Evolutionary conservation across 2,329 filamentous ascomycete species (phyloP).

Genomic region (Calonectria hongkongensis): DNA sequence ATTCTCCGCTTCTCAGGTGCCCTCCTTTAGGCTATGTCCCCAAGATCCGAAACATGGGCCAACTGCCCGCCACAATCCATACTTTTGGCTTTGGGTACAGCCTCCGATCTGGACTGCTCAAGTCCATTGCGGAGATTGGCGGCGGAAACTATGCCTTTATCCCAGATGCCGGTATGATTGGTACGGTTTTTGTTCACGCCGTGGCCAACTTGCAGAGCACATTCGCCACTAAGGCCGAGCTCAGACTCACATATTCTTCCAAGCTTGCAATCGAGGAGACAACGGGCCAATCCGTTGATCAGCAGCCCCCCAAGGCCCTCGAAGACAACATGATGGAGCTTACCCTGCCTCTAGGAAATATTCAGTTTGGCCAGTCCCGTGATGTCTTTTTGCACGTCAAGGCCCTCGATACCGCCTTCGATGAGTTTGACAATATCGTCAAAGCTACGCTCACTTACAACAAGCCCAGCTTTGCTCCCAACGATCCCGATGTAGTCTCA

Average conservation of each 20-base stretch:
- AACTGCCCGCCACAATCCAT: conserved; percentile 65
- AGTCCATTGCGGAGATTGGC: conserved; percentile 75
- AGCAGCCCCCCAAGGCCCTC: conserved; percentile 51
- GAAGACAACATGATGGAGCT: conserved; percentile 53
- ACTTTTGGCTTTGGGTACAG: conserved; percentile 62
- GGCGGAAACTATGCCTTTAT: conserved; percentile 77
- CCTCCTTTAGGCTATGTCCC: conserved; percentile 72
- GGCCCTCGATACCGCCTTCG: conserved; percentile 41
- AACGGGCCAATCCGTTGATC: conserved; percentile 63
- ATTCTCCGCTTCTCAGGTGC: conserved; percentile 49
- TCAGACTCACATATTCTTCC: conserved; percentile 64
- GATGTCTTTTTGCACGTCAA: conserved; percentile 69
- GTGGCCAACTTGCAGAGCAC: conserved; percentile 77
- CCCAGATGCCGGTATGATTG: conserved; percentile 77
- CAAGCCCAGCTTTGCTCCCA: conserved; percentile 41
- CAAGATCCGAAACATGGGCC: conserved; percentile 67
- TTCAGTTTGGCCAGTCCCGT: conserved; percentile 77
- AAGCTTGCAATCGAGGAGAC: conserved; percentile 63
- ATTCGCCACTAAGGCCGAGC: conserved; percentile 68
- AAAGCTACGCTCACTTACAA: conserved; percentile 60
- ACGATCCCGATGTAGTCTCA: conserved; percentile 11
- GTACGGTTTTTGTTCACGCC: conserved; percentile 77
- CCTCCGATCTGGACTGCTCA: conserved; percentile 69
- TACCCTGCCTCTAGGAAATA: conserved; percentile 67
- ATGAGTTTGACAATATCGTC: conserved; percentile 52